These are phyloP conservation scores for Nothophytophthora sp. DNA, from an alignment of 352 stramenopile species.

Conservation along the genomic window DNA sequence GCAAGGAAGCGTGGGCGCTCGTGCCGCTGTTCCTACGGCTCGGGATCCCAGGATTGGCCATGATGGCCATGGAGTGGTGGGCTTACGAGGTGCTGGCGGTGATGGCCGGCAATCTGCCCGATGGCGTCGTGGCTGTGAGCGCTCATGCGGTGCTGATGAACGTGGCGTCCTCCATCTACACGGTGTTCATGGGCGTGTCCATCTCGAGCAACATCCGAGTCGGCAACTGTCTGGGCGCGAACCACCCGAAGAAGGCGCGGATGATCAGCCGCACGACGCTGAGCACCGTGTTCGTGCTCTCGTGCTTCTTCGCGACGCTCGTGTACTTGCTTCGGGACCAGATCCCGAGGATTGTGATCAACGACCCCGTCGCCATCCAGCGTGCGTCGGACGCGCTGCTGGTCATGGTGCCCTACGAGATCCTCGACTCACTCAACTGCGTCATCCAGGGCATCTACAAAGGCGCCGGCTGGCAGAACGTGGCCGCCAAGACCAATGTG, in stretches of 20 bases:
- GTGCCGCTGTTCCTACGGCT: slow-evolving; percentile 57
- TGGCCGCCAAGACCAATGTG: slow-evolving; percentile 74
- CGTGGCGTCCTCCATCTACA: slow-evolving; percentile 62
- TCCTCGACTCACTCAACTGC: slow-evolving; percentile 78
- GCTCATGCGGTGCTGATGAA: slow-evolving; percentile 79
- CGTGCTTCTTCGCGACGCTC: slow-evolving; percentile 35
- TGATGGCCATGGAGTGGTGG: slow-evolving; percentile 83
- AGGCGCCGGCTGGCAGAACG: slow-evolving; percentile 63
- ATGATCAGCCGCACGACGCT: slow-evolving; percentile 56
- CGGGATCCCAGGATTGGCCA: slow-evolving; percentile 45
- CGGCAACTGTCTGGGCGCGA: slow-evolving; percentile 80
- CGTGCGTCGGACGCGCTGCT: slow-evolving; percentile 54
- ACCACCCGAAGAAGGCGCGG: slow-evolving; percentile 62
- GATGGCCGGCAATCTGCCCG: slow-evolving; percentile 62
- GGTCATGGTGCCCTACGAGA: slow-evolving; percentile 70
- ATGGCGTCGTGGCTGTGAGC: slow-evolving; percentile 74
- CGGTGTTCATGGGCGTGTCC: slow-evolving; percentile 67
- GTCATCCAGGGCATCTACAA: slow-evolving; percentile 82
- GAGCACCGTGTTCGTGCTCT: slow-evolving; percentile 39
- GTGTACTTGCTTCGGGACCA: slow-evolving; percentile 45
- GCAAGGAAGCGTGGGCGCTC: slow-evolving; percentile 37
- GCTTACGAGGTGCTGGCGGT: slow-evolving; percentile 76
- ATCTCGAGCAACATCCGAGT: slow-evolving; percentile 78
- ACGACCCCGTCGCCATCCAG: slow-evolving; percentile 46
- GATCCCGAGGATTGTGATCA: slow-evolving; percentile 55